Conservation (phyloP, 2,329 filamentous ascomycete genomes). For the Coniella vitis region DNA sequence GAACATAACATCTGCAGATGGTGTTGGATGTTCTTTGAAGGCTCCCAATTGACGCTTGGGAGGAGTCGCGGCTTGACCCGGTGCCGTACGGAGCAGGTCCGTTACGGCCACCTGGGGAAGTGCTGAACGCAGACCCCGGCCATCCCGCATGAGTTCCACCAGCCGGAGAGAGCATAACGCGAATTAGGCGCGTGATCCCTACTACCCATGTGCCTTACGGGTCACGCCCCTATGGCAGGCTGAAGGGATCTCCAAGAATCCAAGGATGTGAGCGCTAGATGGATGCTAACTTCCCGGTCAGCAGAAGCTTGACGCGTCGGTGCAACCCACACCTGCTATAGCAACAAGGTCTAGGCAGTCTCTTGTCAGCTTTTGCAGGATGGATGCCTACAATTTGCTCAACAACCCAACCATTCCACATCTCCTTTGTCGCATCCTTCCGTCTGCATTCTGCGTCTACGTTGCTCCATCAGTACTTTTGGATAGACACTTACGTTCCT, state of each 20-base stretch:
- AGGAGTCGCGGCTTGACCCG: no score
- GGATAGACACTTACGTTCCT: no score
- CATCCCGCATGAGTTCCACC: no score
- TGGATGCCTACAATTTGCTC: conserved; percentile 1
- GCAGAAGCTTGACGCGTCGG: background rate
- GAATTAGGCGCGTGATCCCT: conserved; percentile 4
- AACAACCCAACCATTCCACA: background rate
- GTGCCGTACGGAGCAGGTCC: no score
- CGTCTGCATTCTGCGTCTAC: background rate
- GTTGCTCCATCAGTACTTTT: no score
- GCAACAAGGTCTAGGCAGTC: background rate
- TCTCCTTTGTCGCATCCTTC: conserved; percentile 1
- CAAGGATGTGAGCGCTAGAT: no score
- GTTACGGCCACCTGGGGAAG: no score
- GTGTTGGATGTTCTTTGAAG: no score
- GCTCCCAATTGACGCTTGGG: no score
- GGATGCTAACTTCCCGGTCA: no score
- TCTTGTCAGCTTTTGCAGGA: background rate
- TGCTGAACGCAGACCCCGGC: no score
- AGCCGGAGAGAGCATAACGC: background rate
- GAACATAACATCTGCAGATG: no score
- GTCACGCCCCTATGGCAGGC: background rate
- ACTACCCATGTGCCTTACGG: background rate
- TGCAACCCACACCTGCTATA: background rate
- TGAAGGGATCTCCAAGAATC: conserved; percentile 3